Evolutionary conservation across 495 filamentous ascomycete species (phyloP).

Genomic region (Aspergillus egyptiacus): DNA sequence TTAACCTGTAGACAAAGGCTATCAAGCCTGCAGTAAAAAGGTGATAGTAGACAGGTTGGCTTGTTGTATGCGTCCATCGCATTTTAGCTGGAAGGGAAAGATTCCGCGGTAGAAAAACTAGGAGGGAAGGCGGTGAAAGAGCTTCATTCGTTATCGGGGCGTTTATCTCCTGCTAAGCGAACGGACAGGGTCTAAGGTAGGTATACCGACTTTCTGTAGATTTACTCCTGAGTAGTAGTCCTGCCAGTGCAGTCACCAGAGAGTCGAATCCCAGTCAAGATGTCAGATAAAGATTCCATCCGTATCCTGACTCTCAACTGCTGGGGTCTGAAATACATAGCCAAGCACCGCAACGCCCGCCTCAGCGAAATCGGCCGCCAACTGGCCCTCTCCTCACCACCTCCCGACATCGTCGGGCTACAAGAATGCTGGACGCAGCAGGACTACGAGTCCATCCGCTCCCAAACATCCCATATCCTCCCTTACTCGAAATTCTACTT

Average conservation of each 20-base stretch:
- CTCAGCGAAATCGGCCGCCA: conserved; percentile 76
- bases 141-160: neutral
- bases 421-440: conserved; percentile 95
- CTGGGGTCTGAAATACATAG: conserved; percentile 90
- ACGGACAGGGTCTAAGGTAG: neutral
- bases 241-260: no score
- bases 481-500: conserved; percentile 94
- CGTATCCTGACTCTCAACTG: conserved; percentile 84
- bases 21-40: no score
- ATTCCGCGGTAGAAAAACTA: neutral
- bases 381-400: conserved; percentile 58
- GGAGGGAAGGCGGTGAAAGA: conserved; percentile 10
- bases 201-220: neutral
- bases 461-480: conserved; percentile 67
- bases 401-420: conserved; percentile 81
- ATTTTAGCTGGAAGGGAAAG: neutral
- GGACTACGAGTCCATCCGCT: conserved; percentile 79
- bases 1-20: no score
- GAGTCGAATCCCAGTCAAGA: no score
- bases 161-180: neutral
- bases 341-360: conserved; percentile 71
- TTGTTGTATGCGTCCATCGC: no score
- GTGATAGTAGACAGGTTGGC: no score
- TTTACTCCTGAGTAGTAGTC: no score
- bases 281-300: conserved; percentile 36